Base-by-base conservation (phyloP, 306 rosid species). In the Acacia melanoxylon region DNA sequence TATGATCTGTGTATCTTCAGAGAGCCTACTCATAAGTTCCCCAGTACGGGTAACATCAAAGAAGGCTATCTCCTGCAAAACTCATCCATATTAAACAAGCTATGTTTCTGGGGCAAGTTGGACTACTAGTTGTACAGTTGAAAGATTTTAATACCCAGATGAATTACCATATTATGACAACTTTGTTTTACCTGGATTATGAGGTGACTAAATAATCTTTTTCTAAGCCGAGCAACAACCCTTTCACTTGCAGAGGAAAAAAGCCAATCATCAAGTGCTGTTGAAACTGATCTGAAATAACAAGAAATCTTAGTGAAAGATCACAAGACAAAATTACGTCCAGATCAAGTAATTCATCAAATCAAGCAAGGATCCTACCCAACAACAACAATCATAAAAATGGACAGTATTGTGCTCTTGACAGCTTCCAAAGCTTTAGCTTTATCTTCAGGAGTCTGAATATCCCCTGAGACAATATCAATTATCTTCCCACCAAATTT, bases 1-100 rank as follows among this genome's bases (percentile, higher is more conserved):
- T 63, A 91, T 91, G 83, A 93, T 91, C 83, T 91, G 94, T 49
- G 97, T 91, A 80, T 93, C 97, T 82, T 93, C 96, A 71, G 96
- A 93, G 41, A 93, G 85, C 90, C 97, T 93, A 74, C 95, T 93
- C 35, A 93, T 85, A 61, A 93, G 93, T 78, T 93, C 97, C 63
- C 97, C 96, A 6, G 96, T 93, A 51, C 91, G 90, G 68, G 97
- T 93, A 51, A 93, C 89, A 85, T 91, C 94, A 78, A 85, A 93
- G 88, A 93, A 93, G 78, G 97, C 96, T 85, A 93, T 91, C 85
- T 93, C 97, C 97, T 91, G 87, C 54, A 84, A 86, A 78, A 82
- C 19, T 40, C 76, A 83, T 62, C 78, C 72, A 76, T 46, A 48
- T 66, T 49, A 77, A 73, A 68, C 70, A 83, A 80, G 62, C 40